phyloP scores from a whole-genome alignment of 2,329 filamentous ascomycete genomes.

The Ustulina deusta region DNA sequence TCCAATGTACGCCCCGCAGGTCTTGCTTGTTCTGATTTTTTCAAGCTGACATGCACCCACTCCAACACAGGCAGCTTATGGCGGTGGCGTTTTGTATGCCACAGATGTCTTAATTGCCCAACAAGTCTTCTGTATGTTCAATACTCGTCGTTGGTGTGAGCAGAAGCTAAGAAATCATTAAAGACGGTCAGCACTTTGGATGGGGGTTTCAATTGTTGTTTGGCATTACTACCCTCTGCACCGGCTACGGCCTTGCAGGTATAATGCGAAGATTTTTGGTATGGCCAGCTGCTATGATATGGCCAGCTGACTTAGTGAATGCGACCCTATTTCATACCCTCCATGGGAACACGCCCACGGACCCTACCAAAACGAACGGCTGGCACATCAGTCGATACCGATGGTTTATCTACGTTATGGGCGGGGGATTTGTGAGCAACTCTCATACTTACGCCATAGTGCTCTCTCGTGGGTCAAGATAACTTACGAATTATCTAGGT shows the following conservation, averaged over 20 bases:
- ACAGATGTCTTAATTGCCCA: slow-evolving; percentile 65
- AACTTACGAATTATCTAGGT: slow-evolving; percentile 53
- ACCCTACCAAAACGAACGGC: slow-evolving; percentile 64
- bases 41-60: slow-evolving; percentile 17
- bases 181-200: slow-evolving; percentile 65
- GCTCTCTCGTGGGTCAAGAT: not conserved
- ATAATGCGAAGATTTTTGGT: slow-evolving; percentile 69
- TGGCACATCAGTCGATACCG: slow-evolving; percentile 70
- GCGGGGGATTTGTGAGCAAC: slow-evolving; percentile 55
- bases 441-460: not conserved
- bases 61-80: slow-evolving; percentile 63
- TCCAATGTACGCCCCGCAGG: slow-evolving; percentile 64
- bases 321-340: slow-evolving; percentile 72
- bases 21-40: not conserved
- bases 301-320: slow-evolving; percentile 71
- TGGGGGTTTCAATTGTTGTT: slow-evolving; percentile 71
- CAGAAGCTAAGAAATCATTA: slow-evolving; percentile 5
- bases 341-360: slow-evolving; percentile 68
- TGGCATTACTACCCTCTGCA: slow-evolving; percentile 70
- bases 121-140: slow-evolving; percentile 60
- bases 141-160: not conserved
- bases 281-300: slow-evolving; percentile 73
- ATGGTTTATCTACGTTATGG: slow-evolving; percentile 67
- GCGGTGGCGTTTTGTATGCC: slow-evolving; percentile 68
- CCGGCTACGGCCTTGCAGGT: slow-evolving; percentile 73